Percentiles rank a stretch among this genome's conserved stretches.
Evolutionary conservation across 345 rosid genomes (phyloP).

Genomic region (Odontarrhena argentea): DNA sequence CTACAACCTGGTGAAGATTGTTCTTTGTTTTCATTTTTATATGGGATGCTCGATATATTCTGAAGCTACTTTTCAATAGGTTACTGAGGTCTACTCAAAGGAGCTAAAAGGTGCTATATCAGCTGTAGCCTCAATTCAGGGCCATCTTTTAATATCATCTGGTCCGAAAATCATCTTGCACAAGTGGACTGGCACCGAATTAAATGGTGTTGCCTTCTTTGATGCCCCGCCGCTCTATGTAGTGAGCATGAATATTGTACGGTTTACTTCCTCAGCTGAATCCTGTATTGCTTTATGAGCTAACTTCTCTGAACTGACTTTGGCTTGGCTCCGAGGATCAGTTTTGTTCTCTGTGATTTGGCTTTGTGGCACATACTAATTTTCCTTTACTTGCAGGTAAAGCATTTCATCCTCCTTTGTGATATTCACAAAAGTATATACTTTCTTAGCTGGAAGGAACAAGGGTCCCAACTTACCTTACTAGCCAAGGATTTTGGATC

Average conservation of each 20-base stretch:
- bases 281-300: slow-evolving; percentile 22
- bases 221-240: slow-evolving; percentile 95
- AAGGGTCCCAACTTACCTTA: slow-evolving; percentile 90
- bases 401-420: slow-evolving; percentile 89
- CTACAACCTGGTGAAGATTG: slow-evolving; percentile 12
- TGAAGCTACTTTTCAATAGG: slow-evolving; percentile 48
- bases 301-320: slow-evolving; percentile 11
- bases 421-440: slow-evolving; percentile 92
- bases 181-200: slow-evolving; percentile 88
- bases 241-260: slow-evolving; percentile 93
- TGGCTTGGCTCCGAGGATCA: slow-evolving; percentile 24
- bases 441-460: slow-evolving; percentile 98
- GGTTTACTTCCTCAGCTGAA: slow-evolving; percentile 39
- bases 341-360: slow-evolving; percentile 19
- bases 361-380: slow-evolving; percentile 27
- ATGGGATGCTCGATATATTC: slow-evolving; percentile 24
- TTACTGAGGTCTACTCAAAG: slow-evolving; percentile 88
- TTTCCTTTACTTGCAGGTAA: slow-evolving; percentile 61
- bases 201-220: slow-evolving; percentile 88
- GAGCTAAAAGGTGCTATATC: slow-evolving; percentile 98
- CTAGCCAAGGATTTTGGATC: slow-evolving; percentile 95
- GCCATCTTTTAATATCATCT: slow-evolving; percentile 88
- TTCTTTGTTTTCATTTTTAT: slow-evolving; percentile 14
- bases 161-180: slow-evolving; percentile 96
- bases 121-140: slow-evolving; percentile 97